Conservation (phyloP, 2,329 filamentous ascomycete genomes). For the Aspergillus sp. region DNA sequence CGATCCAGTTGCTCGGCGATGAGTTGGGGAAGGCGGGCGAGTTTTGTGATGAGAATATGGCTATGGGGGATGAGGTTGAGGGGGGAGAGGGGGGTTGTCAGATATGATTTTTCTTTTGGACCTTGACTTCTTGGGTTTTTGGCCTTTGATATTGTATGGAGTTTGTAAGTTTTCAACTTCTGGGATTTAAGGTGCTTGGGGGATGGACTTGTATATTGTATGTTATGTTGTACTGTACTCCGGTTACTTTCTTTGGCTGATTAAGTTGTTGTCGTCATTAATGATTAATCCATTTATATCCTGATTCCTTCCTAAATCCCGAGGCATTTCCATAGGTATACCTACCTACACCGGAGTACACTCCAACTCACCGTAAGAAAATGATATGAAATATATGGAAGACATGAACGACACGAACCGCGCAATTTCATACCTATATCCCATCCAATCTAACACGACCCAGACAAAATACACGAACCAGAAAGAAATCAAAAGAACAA, state of each 20-base stretch:
- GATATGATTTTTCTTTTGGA: not conserved
- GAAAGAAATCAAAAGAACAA: not conserved
- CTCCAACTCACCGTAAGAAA: too few species aligned
- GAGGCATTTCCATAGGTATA: too few species aligned
- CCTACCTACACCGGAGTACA: too few species aligned
- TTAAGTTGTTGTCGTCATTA: too few species aligned
- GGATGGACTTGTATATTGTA: too few species aligned
- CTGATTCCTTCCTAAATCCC: too few species aligned
- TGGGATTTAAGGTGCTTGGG: not conserved
- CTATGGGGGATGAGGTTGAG: conserved; percentile 9
- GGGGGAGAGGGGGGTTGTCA: not conserved
- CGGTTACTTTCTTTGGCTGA: too few species aligned
- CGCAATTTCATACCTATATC: too few species aligned
- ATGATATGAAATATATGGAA: too few species aligned
- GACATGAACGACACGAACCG: too few species aligned
- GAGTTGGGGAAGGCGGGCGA: conserved; percentile 52
- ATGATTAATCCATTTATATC: not conserved
- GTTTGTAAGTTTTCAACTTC: not conserved
- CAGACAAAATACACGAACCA: not conserved
- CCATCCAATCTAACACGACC: too few species aligned
- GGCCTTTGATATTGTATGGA: not conserved
- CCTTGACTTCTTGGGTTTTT: not conserved
- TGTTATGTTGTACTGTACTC: too few species aligned
- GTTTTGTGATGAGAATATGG: conserved; percentile 23
- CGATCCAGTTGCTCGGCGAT: conserved; percentile 71